A percentile compares a stretch with the other conserved stretches of the same genome.
Conservation (phyloP, 1,284 basidiomycete species). For the Phellopilus nigrolimitatus region DNA sequence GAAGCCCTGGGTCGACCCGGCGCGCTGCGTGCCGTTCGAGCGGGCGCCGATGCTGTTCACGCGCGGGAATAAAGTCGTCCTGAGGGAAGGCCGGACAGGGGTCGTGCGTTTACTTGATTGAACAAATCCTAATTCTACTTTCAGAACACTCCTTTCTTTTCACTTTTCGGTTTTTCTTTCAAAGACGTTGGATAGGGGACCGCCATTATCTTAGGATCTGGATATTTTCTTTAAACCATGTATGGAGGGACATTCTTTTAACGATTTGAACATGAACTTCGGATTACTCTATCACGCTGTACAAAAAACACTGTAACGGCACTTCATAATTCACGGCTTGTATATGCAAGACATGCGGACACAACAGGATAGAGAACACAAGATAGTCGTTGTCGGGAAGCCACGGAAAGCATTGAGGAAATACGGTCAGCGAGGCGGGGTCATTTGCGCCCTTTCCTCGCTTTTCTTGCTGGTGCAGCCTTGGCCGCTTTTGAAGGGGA, state of each 20-base stretch:
- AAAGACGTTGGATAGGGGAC: too few relatives aligned
- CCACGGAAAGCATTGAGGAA: not conserved
- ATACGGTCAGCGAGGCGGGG: not conserved
- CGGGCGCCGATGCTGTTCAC: slow-evolving; percentile 14
- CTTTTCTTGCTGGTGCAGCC: not conserved
- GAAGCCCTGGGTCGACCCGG: slow-evolving; percentile 1
- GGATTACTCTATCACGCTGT: not conserved
- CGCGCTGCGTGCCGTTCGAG: slow-evolving; percentile 16
- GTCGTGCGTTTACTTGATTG: slow-evolving; percentile 17
- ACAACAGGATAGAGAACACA: not conserved
- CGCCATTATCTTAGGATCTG: too few relatives aligned
- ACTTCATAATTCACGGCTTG: too few relatives aligned
- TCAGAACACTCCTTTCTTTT: not conserved
- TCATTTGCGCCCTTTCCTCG: not conserved
- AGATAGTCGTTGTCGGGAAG: too few relatives aligned
- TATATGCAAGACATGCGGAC: not conserved
- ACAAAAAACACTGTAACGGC: not conserved
- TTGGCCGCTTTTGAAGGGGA: not conserved
- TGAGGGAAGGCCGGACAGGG: slow-evolving; percentile 13
- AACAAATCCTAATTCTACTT: too few relatives aligned
- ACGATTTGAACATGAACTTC: not conserved
- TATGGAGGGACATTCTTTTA: not conserved
- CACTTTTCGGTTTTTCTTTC: not conserved
- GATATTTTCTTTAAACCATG: not conserved
- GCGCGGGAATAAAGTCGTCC: not conserved